Base-by-base conservation (phyloP, 2,329 filamentous ascomycete genomes). In the Raffaelea ambrosiae region DNA sequence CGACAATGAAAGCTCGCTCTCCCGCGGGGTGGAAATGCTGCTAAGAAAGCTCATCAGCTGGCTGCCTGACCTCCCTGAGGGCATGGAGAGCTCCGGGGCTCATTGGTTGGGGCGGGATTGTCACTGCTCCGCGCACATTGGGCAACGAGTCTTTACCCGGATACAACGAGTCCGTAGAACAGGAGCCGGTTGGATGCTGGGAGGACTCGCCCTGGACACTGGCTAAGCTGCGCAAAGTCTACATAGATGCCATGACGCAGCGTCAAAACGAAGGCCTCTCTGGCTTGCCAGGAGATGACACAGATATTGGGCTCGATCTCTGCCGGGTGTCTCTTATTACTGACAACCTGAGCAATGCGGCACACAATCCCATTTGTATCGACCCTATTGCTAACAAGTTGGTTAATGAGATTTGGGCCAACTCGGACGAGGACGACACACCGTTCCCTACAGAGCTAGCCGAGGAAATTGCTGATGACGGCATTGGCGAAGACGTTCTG, bases 81-180 rank as follows among this genome's bases (percentile, higher is more conserved):
- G 7, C 5, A 58, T 1, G 60, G 61, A 16, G 46, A 56, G 19
- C 50, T 65, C 2, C 50, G 44, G 8, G 59, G 46, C 8, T 63
- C 5, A 59, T 64, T 21, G 61, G 61, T 50, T 64, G 60, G 61
- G 59, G 61, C 35, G 55, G 53, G 9, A 51, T 60, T 5, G 48
- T 44, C 16, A 49, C 53, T 7, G 50, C 55, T 14, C 59, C 62
- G 16, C 55, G 53, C 5, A 53, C 40, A 22, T 8, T 60, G 23
- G 61, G 59, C 4, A 60, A 59, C 48, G 51, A 55, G 26, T 13
- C 35, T 5, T 36, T 29, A 18, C 57, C 57, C 21, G 40, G 52
- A 1, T 57, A 51, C 22, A 33, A 43, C 19, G 46, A 47, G 48
- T 53, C 54, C 19, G 53, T 43, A 50, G 50, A 35, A 4, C 19